Base-by-base conservation (phyloP, 2,329 filamentous ascomycete genomes). In the Cercospora beticola region DNA sequence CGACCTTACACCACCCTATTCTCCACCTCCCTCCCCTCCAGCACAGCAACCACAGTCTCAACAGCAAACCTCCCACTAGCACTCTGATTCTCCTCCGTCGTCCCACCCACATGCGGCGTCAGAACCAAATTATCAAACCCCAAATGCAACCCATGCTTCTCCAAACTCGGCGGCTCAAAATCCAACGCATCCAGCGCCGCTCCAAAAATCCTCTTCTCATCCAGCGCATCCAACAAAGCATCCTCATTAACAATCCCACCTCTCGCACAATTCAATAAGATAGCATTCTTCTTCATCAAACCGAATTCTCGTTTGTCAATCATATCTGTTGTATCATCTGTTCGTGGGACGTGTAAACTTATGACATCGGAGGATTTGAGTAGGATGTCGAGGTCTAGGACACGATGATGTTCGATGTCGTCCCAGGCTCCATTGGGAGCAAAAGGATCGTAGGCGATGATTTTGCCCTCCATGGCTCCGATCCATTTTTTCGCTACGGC, bases 21-120 rank as follows among this genome's bases (percentile, higher is more conserved):
- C 9, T 64, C 31, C 26, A 71, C 71, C 23, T 67, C 65, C n/a
- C 66, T 56, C 21, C 69, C 68, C 9, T 66, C 40, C 40, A 73
- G 23, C 31, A 73, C 64, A 26, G 63, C 63, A 59, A 73, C 26
- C 23, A 70, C 52, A 16, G 68, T 78, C 43, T 81, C 77, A 2
- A 81, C 76, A 9, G 79, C 81, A 23, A 76, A 76, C 65, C 76
- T 76, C 0, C 79, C 80, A 56, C 78, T 80, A 14, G 74, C 74
- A 52, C 76, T 75, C 68, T 82, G 81, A 4, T 77, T 80, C 64
- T 79, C 74, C 4, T 71, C 72, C 1, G 83, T 85, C 0, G 83
- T 79, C 1, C 82, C 83, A 7, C 83, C 84, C 56, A 84, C 79
- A 64, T 84, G 82, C 6, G 83, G 82, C 4, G 81, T 83, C 66